Base-by-base conservation (phyloP, 495 filamentous ascomycete species). In the Arthonia radiata region DNA sequence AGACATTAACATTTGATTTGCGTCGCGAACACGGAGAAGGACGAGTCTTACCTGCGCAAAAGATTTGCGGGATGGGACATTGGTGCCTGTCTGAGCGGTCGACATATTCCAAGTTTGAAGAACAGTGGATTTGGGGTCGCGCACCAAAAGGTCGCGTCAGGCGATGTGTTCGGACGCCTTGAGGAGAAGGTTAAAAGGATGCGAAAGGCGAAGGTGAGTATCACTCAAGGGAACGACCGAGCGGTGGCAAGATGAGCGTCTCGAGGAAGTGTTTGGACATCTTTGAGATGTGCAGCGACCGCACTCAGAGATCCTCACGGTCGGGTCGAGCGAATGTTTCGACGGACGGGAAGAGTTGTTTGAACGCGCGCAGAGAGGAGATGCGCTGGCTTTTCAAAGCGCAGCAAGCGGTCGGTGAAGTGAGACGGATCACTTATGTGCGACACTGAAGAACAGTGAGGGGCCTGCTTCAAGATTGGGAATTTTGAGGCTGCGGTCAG, bases 11-110 rank as follows among this genome's bases (percentile, higher is more conserved):
- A 22, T 11, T 6, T 22, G 6, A 6, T 7, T 22, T 22, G 7
- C 11, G 11, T 11, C 6, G 6, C 11, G 7, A 6, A 22, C 19
- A 11, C 19, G 6, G 19, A 22, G 7, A 22, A 22, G 11, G 19
- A 22, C n/a, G n/a, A n/a, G n/a, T 22, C 19, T 11, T 22, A 22
- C 19, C 19, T 22, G 19, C 11, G 19, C 19, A 22, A 22, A 22
- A 7, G 19, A 22, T 22, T 22, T 22, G 6, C 19, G 6, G 6
- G 19, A 6, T 22, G 19, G 19, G 11, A 11, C 19, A 22, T 11
- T 22, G 19, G 19, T 22, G 11, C n/a, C n/a, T n/a, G n/a, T n/a
- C n/a, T n/a, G n/a, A n/a, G n/a, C 11, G 19, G 19, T 22, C 19
- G 19, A 22, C 19, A 22, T 22, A 22, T 22, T 22, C 6, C 11